Conservation (phyloP, 1,139 yeast genomes). For the Suhomyces bolitotheri region DNA sequence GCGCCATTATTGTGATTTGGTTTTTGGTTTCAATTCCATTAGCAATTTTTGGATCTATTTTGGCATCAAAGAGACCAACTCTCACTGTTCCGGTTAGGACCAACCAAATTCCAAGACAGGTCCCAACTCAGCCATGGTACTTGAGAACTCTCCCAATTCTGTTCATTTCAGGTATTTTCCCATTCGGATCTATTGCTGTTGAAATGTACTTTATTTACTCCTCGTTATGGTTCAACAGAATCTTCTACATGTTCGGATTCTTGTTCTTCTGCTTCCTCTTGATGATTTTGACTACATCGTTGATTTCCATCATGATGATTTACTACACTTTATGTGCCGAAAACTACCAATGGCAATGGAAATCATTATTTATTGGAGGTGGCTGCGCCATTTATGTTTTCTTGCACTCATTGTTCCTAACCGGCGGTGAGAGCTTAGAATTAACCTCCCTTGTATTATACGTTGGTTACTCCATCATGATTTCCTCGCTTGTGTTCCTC, state of each 20-base stretch:
- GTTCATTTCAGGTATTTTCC: slow-evolving; percentile 84
- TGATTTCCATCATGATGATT: slow-evolving; percentile 77
- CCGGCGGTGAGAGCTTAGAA: slow-evolving; percentile 65
- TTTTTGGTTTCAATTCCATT: slow-evolving; percentile 82
- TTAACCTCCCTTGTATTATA: slow-evolving; percentile 76
- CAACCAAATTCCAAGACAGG: slow-evolving; percentile 93
- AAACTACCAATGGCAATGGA: slow-evolving; percentile 98
- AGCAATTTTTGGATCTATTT: slow-evolving; percentile 74
- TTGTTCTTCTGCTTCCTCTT: slow-evolving; percentile 81
- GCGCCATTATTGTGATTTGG: slow-evolving; percentile 83
- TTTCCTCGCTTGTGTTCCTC: slow-evolving; percentile 71
- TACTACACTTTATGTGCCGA: slow-evolving; percentile 88
- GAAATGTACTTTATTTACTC: slow-evolving; percentile 88
- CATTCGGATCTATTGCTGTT: slow-evolving; percentile 92
- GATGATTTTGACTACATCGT: slow-evolving; percentile 78
- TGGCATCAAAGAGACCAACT: slow-evolving; percentile 67
- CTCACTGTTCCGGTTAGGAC: slow-evolving; percentile 78
- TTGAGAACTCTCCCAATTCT: slow-evolving; percentile 67
- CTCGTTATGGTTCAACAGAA: slow-evolving; percentile 91
- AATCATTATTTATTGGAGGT: slow-evolving; percentile 83
- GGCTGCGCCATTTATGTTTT: slow-evolving; percentile 86
- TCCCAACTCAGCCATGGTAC: slow-evolving; percentile 89
- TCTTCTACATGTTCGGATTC: slow-evolving; percentile 97
- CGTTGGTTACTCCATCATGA: slow-evolving; percentile 78
- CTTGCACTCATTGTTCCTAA: slow-evolving; percentile 75